A percentile compares a stretch with the other conserved stretches of the same genome.
These are phyloP conservation scores for Phanerodontia chrysosporium DNA, from an alignment of 768 basidiomycete genomes.

Conservation along the genomic window DNA sequence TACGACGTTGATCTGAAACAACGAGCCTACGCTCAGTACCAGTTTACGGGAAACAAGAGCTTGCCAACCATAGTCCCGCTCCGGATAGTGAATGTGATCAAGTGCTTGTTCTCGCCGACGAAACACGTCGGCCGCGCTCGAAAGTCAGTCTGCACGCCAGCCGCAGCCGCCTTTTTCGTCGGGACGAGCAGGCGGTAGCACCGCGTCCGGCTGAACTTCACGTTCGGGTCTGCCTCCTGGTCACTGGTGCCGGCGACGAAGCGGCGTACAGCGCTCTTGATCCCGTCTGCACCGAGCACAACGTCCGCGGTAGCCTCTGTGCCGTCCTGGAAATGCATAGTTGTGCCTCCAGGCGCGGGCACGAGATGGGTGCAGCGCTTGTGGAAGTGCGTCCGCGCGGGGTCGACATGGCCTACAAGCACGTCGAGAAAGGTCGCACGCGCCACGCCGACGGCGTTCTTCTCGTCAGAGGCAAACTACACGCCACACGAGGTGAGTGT, in stretches of 20 bases:
- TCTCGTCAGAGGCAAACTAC: background rate
- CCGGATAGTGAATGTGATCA: conserved; percentile 49
- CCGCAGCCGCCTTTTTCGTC: conserved; percentile 32
- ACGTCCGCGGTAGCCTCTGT: conserved; percentile 42
- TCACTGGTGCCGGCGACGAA: conserved; percentile 32
- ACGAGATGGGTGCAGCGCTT: conserved; percentile 35
- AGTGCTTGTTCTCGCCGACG: conserved; percentile 46
- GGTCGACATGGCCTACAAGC: conserved; percentile 39
- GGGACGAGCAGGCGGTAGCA: conserved; percentile 49
- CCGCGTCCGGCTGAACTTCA: conserved; percentile 41
- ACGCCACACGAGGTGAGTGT: background rate
- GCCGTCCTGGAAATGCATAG: conserved; percentile 47
- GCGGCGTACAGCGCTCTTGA: conserved; percentile 34
- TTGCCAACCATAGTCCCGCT: conserved; percentile 34
- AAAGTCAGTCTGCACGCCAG: conserved; percentile 40
- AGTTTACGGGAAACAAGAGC: background rate
- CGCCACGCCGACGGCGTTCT: background rate
- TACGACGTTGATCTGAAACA: conserved; percentile 38
- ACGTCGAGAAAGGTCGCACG: conserved; percentile 41
- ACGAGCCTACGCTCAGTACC: background rate
- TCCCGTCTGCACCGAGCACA: conserved; percentile 40
- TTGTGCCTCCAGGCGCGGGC: background rate
- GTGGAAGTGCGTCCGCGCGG: conserved; percentile 41
- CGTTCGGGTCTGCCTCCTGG: conserved; percentile 18
- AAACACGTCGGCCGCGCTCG: conserved; percentile 35